phyloP scores from a whole-genome alignment of 2,329 filamentous ascomycete species.

The Alternaria sp. region DNA sequence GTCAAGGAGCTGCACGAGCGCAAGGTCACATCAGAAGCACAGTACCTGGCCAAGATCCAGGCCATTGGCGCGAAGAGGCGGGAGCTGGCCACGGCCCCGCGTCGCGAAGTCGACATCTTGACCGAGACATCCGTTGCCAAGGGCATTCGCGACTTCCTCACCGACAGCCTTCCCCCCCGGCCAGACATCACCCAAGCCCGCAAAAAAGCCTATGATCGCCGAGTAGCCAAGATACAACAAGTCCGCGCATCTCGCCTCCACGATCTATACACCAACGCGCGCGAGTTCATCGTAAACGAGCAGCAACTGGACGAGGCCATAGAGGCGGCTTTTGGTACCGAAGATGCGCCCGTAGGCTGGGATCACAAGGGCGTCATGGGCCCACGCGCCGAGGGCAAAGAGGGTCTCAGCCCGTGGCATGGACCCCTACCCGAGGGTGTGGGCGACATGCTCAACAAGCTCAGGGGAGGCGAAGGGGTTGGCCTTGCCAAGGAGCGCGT shows the following conservation, averaged over 20 bases:
- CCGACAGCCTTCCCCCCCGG: constrained; percentile 38
- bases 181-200: constrained; percentile 38
- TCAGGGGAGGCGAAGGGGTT: constrained; percentile 48
- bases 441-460: constrained; percentile 44
- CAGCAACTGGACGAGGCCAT: constrained; percentile 77
- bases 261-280: constrained; percentile 88
- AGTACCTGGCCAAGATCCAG: constrained; percentile 32
- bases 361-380: constrained; percentile 33
- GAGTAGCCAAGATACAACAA: constrained; percentile 63
- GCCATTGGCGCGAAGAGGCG: constrained; percentile 58
- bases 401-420: constrained; percentile 45
- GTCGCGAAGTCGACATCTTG: constrained; percentile 68
- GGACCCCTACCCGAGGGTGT: constrained; percentile 45
- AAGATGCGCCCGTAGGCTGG: constrained; percentile 57
- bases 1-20: constrained; percentile 71
- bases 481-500: constrained; percentile 65
- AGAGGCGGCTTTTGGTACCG: constrained; percentile 77
- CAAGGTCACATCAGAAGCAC: constrained; percentile 38
- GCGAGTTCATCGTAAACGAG: constrained; percentile 86
- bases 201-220: constrained; percentile 49
- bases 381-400: constrained; percentile 27
- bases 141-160: constrained; percentile 47
- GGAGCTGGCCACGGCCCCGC: constrained; percentile 67
- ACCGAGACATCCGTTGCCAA: constrained; percentile 43
- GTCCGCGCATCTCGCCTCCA: constrained; percentile 77